phyloP scores from a whole-genome alignment of 768 basidiomycete genomes.

The Termitomyces bulborhizus region DNA sequence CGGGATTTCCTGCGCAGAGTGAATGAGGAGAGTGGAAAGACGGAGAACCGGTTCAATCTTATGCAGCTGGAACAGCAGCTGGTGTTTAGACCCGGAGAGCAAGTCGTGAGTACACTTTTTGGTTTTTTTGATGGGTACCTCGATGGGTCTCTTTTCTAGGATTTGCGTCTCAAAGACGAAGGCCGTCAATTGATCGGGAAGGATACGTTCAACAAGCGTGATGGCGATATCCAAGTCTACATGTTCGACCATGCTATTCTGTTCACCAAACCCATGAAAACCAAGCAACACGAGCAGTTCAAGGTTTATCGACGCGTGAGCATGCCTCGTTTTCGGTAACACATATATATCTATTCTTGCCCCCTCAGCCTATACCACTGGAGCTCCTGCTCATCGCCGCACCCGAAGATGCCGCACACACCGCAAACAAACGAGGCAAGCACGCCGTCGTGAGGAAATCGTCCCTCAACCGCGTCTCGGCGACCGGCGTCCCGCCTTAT shows the following conservation, averaged over 20 bases:
- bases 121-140: no score
- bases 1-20: slow-evolving; percentile 83
- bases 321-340: slow-evolving; percentile 1
- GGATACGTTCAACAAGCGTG: slow-evolving; percentile 83
- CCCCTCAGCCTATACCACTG: slow-evolving; percentile 82
- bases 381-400: slow-evolving; percentile 84
- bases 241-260: slow-evolving; percentile 95
- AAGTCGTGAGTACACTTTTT: slow-evolving; percentile 53
- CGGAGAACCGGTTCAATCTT: slow-evolving; percentile 95
- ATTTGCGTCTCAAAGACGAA: slow-evolving; percentile 82
- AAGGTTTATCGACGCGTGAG: slow-evolving; percentile 90
- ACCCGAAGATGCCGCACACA: slow-evolving; percentile 52
- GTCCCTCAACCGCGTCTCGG: slow-evolving; percentile 33
- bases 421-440: slow-evolving; percentile 29
- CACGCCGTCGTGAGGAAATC: slow-evolving; percentile 42
- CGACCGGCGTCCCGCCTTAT: slow-evolving; percentile 40
- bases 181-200: slow-evolving; percentile 89
- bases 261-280: slow-evolving; percentile 80
- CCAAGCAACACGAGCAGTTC: slow-evolving; percentile 87
- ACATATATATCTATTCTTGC: no score
- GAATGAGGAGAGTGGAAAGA: slow-evolving; percentile 90
- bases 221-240: slow-evolving; percentile 89
- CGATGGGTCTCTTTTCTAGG: slow-evolving; percentile 34
- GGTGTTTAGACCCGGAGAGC: slow-evolving; percentile 82
- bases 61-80: slow-evolving; percentile 91